Evolutionary conservation across 2,329 filamentous ascomycete genomes (phyloP), one percentile per base, ranked within the genome.

Genomic region (Cladobotryum protrusum): DNA sequence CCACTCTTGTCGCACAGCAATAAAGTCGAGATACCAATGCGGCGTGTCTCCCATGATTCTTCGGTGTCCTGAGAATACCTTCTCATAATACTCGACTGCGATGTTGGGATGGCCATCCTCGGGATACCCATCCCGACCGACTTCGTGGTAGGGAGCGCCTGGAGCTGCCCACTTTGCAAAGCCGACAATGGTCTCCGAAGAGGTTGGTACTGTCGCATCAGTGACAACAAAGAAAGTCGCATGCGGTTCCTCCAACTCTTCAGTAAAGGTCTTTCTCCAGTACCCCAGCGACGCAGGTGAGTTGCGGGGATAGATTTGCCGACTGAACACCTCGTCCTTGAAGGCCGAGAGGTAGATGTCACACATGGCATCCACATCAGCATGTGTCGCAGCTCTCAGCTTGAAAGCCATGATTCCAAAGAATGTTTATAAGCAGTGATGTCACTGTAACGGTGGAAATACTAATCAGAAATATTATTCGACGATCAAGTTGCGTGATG

Each of bases 81-180:
- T 9, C n/a, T 19, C 29, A 19, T 8, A 44, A 13, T 8, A 44
- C 14, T 34, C 7, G 24, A 18, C 24, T 3, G 42, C 42, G n/a
- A 44, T 55, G 1, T 47, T 59, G 2, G 56, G 53, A 44, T 74
- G 61, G 8, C 66, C 69, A 12, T 67, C 69, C 29, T 62, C 54
- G 0, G 75, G 72, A 69, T 70, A 78, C 3, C 54, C 47, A 1
- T 63, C 62, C 2, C 62, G 55, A 20, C 59, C 55, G 0, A 60
- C 58, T 42, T 57, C 59, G 5, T 54, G 55, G 35, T 58, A 53
- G 2, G 55, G 47, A 12, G 59, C 53, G 1, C 55, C 61, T 0
- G 67, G 67, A 3, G 64, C 57, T 7, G 63, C 56, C 78, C 77
- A 81, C 56, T 78, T 75, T 4, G 70, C 69, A 49, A 74, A 77